These are phyloP conservation scores for Fusarium robinianum DNA, from an alignment of 2,329 filamentous ascomycete species.

Conservation along the genomic window DNA sequence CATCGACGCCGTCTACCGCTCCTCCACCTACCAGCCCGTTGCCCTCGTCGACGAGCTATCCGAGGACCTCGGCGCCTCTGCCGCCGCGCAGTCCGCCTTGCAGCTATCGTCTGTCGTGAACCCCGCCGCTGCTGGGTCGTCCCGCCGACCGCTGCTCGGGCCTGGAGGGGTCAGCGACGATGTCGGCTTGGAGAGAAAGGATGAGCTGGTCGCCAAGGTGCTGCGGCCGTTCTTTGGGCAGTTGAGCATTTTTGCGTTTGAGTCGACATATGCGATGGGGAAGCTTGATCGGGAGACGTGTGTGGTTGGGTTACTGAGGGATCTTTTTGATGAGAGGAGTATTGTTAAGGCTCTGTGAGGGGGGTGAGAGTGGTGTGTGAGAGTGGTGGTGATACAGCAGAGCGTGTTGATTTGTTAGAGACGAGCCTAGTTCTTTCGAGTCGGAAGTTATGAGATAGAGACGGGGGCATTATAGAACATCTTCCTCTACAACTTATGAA, in stretches of 20 bases:
- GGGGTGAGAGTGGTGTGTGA: slow-evolving; percentile 4
- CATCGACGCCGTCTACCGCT: slow-evolving; percentile 90
- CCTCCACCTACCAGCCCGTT: slow-evolving; percentile 67
- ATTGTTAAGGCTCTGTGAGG: slow-evolving; percentile 62
- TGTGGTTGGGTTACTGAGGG: slow-evolving; percentile 65
- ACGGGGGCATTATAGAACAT: no score
- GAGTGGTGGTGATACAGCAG: neutral
- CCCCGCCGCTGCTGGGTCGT: slow-evolving; percentile 42
- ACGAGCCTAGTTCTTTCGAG: no score
- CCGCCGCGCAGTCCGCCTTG: slow-evolving; percentile 39
- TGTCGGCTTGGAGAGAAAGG: slow-evolving; percentile 61
- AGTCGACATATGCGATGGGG: slow-evolving; percentile 87
- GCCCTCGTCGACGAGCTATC: slow-evolving; percentile 85
- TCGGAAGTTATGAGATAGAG: no score
- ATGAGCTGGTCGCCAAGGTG: slow-evolving; percentile 75
- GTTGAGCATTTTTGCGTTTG: slow-evolving; percentile 90
- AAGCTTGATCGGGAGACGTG: slow-evolving; percentile 68
- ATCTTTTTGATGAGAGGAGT: slow-evolving; percentile 79
- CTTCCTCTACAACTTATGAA: no score
- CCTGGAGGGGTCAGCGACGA: slow-evolving; percentile 59
- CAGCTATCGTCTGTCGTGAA: slow-evolving; percentile 46
- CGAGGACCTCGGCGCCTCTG: slow-evolving; percentile 66
- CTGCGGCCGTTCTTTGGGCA: slow-evolving; percentile 88
- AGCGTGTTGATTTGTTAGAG: slow-evolving; percentile 23
- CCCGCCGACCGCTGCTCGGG: slow-evolving; percentile 56